Conservation (phyloP, 2,329 filamentous ascomycete genomes). For the Cytospora leucostoma region DNA sequence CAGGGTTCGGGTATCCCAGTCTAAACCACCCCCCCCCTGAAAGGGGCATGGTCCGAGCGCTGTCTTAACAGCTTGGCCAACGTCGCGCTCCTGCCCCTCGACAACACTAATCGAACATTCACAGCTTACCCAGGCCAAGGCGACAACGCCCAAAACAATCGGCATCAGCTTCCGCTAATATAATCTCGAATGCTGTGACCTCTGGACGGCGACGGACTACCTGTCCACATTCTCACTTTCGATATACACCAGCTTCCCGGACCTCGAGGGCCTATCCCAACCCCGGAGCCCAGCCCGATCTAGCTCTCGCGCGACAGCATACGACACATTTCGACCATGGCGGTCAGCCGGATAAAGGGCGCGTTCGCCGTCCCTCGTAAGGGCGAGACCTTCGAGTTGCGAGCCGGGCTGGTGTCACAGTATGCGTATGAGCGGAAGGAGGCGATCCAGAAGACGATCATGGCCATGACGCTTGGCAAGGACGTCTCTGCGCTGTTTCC, state of each 20-base stretch:
- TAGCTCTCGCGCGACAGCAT: constrained; percentile 9
- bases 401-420: constrained; percentile 93
- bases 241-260: constrained; percentile 1
- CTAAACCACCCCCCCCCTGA: constrained; percentile 12
- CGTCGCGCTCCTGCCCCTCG: constrained; percentile 25
- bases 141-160: constrained; percentile 24
- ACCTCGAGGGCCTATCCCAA: constrained; percentile 12
- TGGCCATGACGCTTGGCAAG: constrained; percentile 99
- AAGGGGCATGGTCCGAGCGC: constrained; percentile 23
- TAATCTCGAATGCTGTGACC: constrained; percentile 19
- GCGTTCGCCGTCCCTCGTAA: constrained; percentile 92
- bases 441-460: constrained; percentile 99
- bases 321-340: constrained; percentile 59
- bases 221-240: constrained; percentile 1
- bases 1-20: constrained; percentile 26
- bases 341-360: constrained; percentile 92
- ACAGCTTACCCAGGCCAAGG: constrained; percentile 10
- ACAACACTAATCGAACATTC: constrained; percentile 5
- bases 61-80: constrained; percentile 28
- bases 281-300: background rate
- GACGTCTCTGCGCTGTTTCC: constrained; percentile 97
- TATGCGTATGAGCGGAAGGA: constrained; percentile 99
- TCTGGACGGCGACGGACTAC: background rate
- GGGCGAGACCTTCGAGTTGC: constrained; percentile 96
- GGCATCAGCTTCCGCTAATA: constrained; percentile 5